Percentiles rank a stretch among this genome's conserved stretches.
Conservation (phyloP, 2,329 filamentous ascomycete species). For the Fusarium sp. region DNA sequence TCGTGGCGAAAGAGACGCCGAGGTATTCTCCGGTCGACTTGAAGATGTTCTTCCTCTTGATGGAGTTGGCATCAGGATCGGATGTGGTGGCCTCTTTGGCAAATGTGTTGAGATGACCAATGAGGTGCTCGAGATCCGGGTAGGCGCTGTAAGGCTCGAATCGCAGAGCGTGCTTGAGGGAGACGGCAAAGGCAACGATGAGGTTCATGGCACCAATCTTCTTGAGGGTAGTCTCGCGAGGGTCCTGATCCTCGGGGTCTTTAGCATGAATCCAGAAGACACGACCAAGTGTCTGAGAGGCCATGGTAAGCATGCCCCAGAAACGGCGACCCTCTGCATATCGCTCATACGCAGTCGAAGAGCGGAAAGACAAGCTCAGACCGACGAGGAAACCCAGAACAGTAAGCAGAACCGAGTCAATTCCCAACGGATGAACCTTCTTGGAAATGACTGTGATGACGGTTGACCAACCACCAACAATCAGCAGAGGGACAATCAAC, state of each 20-base stretch:
- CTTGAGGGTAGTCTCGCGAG: slow-evolving; percentile 75
- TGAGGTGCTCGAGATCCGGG: slow-evolving; percentile 76
- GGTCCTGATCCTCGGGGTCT: slow-evolving; percentile 61
- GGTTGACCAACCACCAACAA: slow-evolving; percentile 75
- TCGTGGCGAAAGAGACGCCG: slow-evolving; percentile 80
- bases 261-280: slow-evolving; percentile 86
- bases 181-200: slow-evolving; percentile 79
- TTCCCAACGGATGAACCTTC: slow-evolving; percentile 53
- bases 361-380: slow-evolving; percentile 82
- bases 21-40: slow-evolving; percentile 79
- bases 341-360: slow-evolving; percentile 81
- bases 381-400: slow-evolving; percentile 86
- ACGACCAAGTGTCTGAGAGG: slow-evolving; percentile 76
- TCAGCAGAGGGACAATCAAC: slow-evolving; percentile 76
- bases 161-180: slow-evolving; percentile 85
- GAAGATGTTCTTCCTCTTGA: slow-evolving; percentile 64
- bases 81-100: slow-evolving; percentile 66
- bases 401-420: slow-evolving; percentile 69
- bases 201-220: slow-evolving; percentile 84
- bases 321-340: slow-evolving; percentile 74
- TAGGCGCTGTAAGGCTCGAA: slow-evolving; percentile 87
- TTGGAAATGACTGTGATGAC: slow-evolving; percentile 69
- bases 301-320: slow-evolving; percentile 71
- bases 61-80: slow-evolving; percentile 49
- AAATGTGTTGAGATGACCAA: slow-evolving; percentile 81